phyloP scores from a whole-genome alignment of 176 grass and related monocot species.

The Alopecurus myosuroides region DNA sequence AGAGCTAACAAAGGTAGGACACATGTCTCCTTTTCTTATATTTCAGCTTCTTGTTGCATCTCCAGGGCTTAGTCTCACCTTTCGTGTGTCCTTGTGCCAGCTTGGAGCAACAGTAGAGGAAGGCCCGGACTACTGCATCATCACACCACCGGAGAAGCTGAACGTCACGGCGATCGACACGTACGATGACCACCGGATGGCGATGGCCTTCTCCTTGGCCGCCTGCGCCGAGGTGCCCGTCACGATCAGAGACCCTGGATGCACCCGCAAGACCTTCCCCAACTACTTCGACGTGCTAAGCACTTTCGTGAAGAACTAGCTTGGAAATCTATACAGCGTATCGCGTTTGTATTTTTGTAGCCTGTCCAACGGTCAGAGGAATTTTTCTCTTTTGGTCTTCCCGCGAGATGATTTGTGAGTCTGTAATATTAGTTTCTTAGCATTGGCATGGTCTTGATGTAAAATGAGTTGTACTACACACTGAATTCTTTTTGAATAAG shows the following conservation, averaged over 20 bases:
- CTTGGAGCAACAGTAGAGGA: constrained; percentile 90
- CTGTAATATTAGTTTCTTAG: constrained; percentile 22
- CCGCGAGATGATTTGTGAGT: background rate
- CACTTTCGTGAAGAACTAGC: constrained; percentile 69
- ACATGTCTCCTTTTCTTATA: background rate
- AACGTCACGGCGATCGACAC: constrained; percentile 78
- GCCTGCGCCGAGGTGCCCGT: constrained; percentile 78
- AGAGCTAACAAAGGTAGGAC: constrained; percentile 77
- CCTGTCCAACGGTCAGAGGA: background rate
- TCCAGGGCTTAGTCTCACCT: background rate
- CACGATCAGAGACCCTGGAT: constrained; percentile 78
- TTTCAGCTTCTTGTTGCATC: background rate
- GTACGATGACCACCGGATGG: constrained; percentile 95
- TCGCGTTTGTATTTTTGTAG: background rate
- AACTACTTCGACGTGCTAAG: constrained; percentile 89
- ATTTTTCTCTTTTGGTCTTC: background rate
- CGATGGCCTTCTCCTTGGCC: constrained; percentile 90
- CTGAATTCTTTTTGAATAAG: background rate
- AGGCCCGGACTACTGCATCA: constrained; percentile 93
- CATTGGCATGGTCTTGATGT: background rate
- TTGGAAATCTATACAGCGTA: too few species aligned
- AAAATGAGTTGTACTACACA: constrained; percentile 2
- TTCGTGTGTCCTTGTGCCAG: constrained; percentile 14
- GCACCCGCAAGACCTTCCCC: constrained; percentile 97
- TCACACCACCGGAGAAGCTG: constrained; percentile 87